These are phyloP conservation scores for Apiospora marii DNA, from an alignment of 2,329 filamentous ascomycete genomes.

Conservation along the genomic window DNA sequence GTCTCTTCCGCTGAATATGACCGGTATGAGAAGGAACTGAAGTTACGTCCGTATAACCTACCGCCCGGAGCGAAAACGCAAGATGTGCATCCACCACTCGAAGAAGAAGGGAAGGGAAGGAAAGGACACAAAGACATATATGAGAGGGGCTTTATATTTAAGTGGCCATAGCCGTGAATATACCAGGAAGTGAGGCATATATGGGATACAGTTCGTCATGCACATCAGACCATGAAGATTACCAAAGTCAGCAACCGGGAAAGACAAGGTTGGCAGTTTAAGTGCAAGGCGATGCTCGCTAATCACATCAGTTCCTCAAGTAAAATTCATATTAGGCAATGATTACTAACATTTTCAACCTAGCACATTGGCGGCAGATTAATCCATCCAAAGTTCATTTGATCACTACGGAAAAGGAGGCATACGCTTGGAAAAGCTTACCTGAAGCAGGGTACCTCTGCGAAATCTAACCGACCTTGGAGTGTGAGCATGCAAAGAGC, in stretches of 20 bases:
- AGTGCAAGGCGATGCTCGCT: too few species aligned
- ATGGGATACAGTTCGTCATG: neutral
- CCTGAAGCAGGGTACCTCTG: neutral
- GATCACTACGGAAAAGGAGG: neutral
- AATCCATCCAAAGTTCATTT: neutral
- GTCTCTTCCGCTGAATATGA: neutral
- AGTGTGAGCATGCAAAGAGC: neutral
- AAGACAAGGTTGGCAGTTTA: slow-evolving; percentile 2
- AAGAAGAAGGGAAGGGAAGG: neutral
- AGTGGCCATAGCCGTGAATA: too few species aligned
- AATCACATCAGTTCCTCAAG: neutral
- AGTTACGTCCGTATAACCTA: slow-evolving; percentile 6
- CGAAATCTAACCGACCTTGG: neutral
- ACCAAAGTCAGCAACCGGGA: slow-evolving; percentile 5
- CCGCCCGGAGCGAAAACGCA: neutral
- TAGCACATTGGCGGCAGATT: too few species aligned
- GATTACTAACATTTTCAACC: neutral
- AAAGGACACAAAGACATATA: neutral
- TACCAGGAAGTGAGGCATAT: neutral
- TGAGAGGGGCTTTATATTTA: neutral
- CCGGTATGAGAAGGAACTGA: neutral
- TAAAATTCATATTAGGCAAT: neutral
- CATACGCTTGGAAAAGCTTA: neutral
- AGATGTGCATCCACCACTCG: neutral
- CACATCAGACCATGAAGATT: neutral